Evolutionary conservation across 2,329 filamentous ascomycete genomes (phyloP), one percentile per base, ranked within the genome.

Genomic region (Aspergillus sojae): DNA sequence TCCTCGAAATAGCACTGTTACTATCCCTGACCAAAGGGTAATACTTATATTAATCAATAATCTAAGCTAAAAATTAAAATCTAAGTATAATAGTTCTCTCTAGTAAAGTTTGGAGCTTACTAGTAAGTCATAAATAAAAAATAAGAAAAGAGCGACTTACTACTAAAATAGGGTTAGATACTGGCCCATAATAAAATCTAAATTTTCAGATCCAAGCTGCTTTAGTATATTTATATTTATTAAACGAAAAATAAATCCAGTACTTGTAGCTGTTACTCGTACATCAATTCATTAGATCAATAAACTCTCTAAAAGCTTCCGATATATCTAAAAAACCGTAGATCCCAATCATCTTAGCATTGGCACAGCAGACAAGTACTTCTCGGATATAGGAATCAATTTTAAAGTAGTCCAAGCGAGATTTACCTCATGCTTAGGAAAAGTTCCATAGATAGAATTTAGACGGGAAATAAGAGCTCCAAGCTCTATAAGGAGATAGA

Each of bases 231-330:
- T 65, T 62, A 26, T 58, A 19, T n/a, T 9, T 12, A 61, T 68
- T 65, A 4, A 69, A 21, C 1, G 61, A 62, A 28, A 68, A 66
- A 32, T 63, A 69, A 9, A 68, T 65, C 64, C 59, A 68, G n/a
- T 57, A 39, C 14, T 39, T 65, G 11, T 54, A 14, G 11, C 39
- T 62, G 1, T n/a, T 58, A 12, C n/a, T 50, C 4, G 12, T 34
- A 28, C 62, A 61, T 52, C 41, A 50, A 56, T 66, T 26, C 61
- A 66, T 63, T 43, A 56, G 26, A 48, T 62, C 21, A 36, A 65
- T 28, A 34, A 66, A 68, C 10, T 53, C 16, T 39, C 16, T 48
- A 19, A 66, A 66, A 32, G 32, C 16, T 58, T 30, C 54, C 12
- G 59, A 57, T 2, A 19, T 58, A 23, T 32, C 58, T 30, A 61